A percentile compares a stretch with the other conserved stretches of the same genome.
phyloP scores from a whole-genome alignment of 2,329 filamentous ascomycete genomes.

The Colletotrichum trifolii region DNA sequence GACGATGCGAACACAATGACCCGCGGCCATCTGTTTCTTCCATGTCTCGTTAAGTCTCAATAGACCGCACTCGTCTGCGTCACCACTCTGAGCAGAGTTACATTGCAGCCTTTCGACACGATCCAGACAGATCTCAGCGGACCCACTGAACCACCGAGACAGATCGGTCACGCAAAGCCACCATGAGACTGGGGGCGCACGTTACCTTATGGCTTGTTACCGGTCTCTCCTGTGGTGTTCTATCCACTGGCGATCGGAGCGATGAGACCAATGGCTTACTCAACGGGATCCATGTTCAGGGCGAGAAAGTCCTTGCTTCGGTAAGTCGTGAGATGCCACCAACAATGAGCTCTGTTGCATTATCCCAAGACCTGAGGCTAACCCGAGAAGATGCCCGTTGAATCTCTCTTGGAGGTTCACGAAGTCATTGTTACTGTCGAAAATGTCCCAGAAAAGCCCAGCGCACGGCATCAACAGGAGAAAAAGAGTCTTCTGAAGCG shows the following conservation, averaged over 20 bases:
- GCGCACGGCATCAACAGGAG: conserved; percentile 44
- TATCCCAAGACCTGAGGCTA: accelerated
- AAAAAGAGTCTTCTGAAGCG: conserved; percentile 45
- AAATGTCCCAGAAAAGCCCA: conserved; percentile 36
- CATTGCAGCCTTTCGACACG: no score
- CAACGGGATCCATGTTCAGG: neutral
- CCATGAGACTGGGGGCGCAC: conserved; percentile 18
- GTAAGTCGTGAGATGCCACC: conserved; percentile 1
- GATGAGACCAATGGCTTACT: neutral
- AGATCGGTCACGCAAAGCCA: neutral
- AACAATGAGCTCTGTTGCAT: accelerated
- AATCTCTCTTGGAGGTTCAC: conserved; percentile 40
- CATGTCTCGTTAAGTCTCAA: no score
- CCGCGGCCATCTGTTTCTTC: neutral
- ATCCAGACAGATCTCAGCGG: neutral
- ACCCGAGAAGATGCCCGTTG: conserved; percentile 16
- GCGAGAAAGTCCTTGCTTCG: conserved; percentile 3
- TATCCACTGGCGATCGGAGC: no score
- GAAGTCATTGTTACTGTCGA: conserved; percentile 43
- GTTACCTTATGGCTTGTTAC: neutral
- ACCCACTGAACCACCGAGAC: neutral
- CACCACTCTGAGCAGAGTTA: no score
- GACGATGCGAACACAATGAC: neutral
- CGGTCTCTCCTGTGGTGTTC: neutral
- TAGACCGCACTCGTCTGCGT: no score